Evolutionary conservation across 345 rosid species (phyloP), one percentile per base, ranked within the genome.

Genomic region (Corchorus capsularis): DNA sequence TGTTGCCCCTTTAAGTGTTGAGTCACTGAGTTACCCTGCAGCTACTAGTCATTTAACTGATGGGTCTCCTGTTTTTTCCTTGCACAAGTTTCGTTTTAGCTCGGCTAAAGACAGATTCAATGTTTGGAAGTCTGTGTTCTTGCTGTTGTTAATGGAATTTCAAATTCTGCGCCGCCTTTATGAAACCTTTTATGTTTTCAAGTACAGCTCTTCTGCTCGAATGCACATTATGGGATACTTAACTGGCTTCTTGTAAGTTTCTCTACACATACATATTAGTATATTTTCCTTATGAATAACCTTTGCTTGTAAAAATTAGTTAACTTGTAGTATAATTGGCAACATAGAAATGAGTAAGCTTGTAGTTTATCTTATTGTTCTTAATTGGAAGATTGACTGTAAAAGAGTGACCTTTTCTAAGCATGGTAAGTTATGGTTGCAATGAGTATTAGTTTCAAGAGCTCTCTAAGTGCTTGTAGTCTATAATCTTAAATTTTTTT

Each of bases 171-270:
- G 72, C 65, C 78, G 72, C n/a, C 78, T 75, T 17, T 66, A 66
- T 14, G 78, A 75, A 65, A 75, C 73, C n/a, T 32, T 75, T 8
- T 12, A 2, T 55, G 78, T 75, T 65, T 75, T 55, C 41, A 66
- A 56, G 14, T 66, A 75, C 14, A 17, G 56, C 22, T 41, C 72
- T 37, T 75, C 78, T 13, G 72, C 78, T 66, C 72, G 78, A 16
- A 75, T 75, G 78, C 72, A 75, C 72, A 32, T 75, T 54, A 15
- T 67, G 20, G 78, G 72, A 66, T 75, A 66, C 43, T 56, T 75
- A 9, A 75, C 78, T 75, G 78, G 78, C 35, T 14, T 75, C 37
- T 65, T 15, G 78, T 75, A 34, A 75, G 78, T 75, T 39, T 27
- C 39, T 61, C 8, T 14, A 52, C 74, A 8, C 63, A 39, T 75